A percentile compares a stretch with the other conserved stretches of the same genome.
Evolutionary conservation across 441 rosid genomes (phyloP).

Genomic region (Lepidium campestre): DNA sequence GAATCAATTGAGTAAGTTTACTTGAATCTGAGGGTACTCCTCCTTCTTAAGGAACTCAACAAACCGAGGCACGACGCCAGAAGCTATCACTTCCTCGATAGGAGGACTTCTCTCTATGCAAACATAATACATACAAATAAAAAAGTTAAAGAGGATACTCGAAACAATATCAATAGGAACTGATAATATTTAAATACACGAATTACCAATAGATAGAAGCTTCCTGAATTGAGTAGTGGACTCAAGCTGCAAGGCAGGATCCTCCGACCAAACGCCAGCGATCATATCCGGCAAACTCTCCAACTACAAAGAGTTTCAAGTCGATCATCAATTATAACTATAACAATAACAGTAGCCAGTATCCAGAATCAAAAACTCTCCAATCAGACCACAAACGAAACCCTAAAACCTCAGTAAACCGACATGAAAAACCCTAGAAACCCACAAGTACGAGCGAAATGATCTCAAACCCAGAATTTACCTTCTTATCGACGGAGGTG

Average conservation of each 20-base stretch:
- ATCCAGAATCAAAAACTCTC: neutral
- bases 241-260: conserved; percentile 59
- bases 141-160: neutral
- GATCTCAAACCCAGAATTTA: neutral
- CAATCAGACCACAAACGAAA: neutral
- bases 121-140: neutral
- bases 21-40: conserved; percentile 81
- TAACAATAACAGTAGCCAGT: neutral
- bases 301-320: conserved; percentile 34
- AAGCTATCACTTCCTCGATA: conserved; percentile 71
- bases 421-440: neutral
- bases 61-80: conserved; percentile 84
- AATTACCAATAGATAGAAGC: conserved; percentile 68
- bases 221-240: conserved; percentile 78
- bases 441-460: neutral
- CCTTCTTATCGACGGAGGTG: conserved; percentile 62
- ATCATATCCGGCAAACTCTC: conserved; percentile 75
- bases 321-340: neutral
- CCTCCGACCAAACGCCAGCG: conserved; percentile 64
- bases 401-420: conserved; percentile 6
- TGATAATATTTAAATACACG: neutral
- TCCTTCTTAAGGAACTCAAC: conserved; percentile 81
- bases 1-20: conserved; percentile 8
- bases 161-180: neutral
- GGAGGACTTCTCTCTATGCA: conserved; percentile 77